Base-by-base conservation (phyloP, 257 asterid genomes). In the Vinca minor region DNA sequence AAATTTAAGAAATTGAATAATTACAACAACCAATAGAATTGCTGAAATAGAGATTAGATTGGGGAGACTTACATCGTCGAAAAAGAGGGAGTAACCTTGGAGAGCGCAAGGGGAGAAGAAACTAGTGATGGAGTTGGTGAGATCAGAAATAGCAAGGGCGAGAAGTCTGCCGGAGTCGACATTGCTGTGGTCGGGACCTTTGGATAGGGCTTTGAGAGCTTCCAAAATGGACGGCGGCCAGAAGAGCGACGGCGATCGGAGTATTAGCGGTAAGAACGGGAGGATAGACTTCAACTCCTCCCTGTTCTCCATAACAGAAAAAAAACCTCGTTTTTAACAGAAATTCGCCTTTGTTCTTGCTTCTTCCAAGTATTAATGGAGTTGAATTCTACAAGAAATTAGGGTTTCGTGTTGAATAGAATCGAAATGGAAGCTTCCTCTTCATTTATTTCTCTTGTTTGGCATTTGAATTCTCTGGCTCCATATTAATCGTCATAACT, bases 111-210 rank as follows among this genome's bases (percentile, higher is more conserved):
- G 23, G 11, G 78, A 73, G 71, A 62, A 66, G n/a, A n/a, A n/a
- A n/a, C n/a, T n/a, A 9, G 20, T 28, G 52, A 74, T 48, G 31
- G 88, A 84, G 69, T 62, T 78, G 65, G 86, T 84, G 15, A 88
- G 71, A 73, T 88, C 92, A 21, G 85, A 75, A 49, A 91, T 69
- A 58, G 90, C 94, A 35, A 83, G 71, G 67, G 83, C 79, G 42
- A 91, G 83, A 49, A 77, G 71, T 48, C 81, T 75, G 25, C 98
- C 98, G 28, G 96, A 81, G 71, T 72, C 62, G 56, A 88, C 91
- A 53, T 85, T 73, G 80, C 98, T 88, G 72, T 77, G 78, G 36
- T 14, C 68, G 17, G 98, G 95, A 13, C 98, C 98, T 13, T 62
- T 70, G 54, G 91, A 78, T 26, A 91, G 83, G 20, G 85, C 74